These are phyloP conservation scores for Pseudocercospora crystallina DNA, from an alignment of 2,329 filamentous ascomycete genomes.

Conservation along the genomic window DNA sequence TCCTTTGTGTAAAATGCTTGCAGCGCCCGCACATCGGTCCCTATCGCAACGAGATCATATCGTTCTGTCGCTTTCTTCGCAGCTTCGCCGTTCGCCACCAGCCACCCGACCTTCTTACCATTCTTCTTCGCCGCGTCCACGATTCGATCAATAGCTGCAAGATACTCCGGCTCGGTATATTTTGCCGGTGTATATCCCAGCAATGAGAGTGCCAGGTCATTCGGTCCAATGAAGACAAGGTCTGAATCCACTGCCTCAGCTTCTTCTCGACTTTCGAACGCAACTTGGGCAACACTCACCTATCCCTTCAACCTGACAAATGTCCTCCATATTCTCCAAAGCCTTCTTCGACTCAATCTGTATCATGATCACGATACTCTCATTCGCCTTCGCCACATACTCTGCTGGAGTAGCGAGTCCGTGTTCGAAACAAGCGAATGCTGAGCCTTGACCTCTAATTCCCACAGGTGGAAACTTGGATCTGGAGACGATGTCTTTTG, in stretches of 20 bases:
- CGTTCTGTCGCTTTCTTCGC: slow-evolving; percentile 51
- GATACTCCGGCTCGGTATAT: slow-evolving; percentile 46
- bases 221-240: slow-evolving; percentile 53
- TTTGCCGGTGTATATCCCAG: slow-evolving; percentile 45
- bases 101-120: slow-evolving; percentile 63
- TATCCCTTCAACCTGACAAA: slow-evolving; percentile 52
- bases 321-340: slow-evolving; percentile 44
- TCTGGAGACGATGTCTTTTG: slow-evolving; percentile 48
- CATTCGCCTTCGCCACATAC: slow-evolving; percentile 54
- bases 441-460: slow-evolving; percentile 53
- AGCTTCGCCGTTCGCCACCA: slow-evolving; percentile 50
- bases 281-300: slow-evolving; percentile 32
- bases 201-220: slow-evolving; percentile 57
- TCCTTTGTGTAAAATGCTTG: slow-evolving; percentile 30
- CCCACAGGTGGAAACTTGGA: slow-evolving; percentile 57
- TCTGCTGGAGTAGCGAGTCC: slow-evolving; percentile 43
- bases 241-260: background rate
- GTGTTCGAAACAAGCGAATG: slow-evolving; percentile 58
- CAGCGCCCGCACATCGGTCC: slow-evolving; percentile 23
- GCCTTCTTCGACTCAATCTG: slow-evolving; percentile 47
- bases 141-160: slow-evolving; percentile 51
- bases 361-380: slow-evolving; percentile 50
- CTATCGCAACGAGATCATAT: slow-evolving; percentile 49
- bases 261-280: background rate
- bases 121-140: slow-evolving; percentile 58